A percentile compares a stretch with the other conserved stretches of the same genome.
These are phyloP conservation scores for Cardamine occulta DNA, from an alignment of 345 rosid species.

Conservation along the genomic window DNA sequence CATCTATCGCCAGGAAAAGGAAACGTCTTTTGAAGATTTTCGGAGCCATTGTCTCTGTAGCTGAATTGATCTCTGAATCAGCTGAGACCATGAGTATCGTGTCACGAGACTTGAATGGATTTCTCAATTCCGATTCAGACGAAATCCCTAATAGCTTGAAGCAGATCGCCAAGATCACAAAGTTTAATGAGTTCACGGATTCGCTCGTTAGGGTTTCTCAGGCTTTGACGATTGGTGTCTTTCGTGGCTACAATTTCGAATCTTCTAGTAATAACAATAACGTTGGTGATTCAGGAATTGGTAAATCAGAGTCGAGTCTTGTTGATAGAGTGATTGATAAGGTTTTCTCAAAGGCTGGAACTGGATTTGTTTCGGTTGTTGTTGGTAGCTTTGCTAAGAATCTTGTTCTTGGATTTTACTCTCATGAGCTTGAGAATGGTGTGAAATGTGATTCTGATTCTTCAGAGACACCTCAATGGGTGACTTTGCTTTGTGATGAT, in stretches of 20 bases:
- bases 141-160: conserved; percentile 82
- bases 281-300: conserved; percentile 27
- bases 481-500: conserved; percentile 55
- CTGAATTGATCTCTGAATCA: conserved; percentile 78
- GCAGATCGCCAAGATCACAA: conserved; percentile 80
- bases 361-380: conserved; percentile 82
- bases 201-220: conserved; percentile 62
- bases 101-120: conserved; percentile 67
- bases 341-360: conserved; percentile 68
- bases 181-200: conserved; percentile 63
- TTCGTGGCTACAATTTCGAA: conserved; percentile 55
- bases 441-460: conserved; percentile 31
- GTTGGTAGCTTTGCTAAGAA: conserved; percentile 94
- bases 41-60: conserved; percentile 62
- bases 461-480: conserved; percentile 62
- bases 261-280: conserved; percentile 37
- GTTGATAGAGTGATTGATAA: conserved; percentile 69
- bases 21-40: conserved; percentile 61
- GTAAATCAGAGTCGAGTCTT: conserved; percentile 41
- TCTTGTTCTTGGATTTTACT: conserved; percentile 80
- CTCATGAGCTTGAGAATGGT: conserved; percentile 31
- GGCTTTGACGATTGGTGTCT: conserved; percentile 69
- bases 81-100: conserved; percentile 64
- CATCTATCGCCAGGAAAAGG: conserved; percentile 66
- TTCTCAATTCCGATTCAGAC: conserved; percentile 74